Base-by-base conservation (phyloP, 345 rosid species). In the Turritis glabra region DNA sequence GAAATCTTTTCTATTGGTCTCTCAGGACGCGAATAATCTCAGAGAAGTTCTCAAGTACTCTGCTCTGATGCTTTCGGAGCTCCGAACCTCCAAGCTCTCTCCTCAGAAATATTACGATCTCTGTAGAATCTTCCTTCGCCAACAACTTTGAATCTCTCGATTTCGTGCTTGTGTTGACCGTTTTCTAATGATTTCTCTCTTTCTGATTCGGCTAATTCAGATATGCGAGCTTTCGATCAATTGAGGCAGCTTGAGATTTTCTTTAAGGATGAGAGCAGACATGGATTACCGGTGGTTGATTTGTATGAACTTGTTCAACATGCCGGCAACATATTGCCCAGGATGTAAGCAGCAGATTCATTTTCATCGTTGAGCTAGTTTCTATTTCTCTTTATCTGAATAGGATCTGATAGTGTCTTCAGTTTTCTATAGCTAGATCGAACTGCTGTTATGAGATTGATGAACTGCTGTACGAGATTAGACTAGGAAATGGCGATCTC, bases 271-370 rank as follows among this genome's bases (percentile, higher is more conserved):
- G 98, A 90, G 55, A 76, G 88, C 27, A 81, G 89, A 68, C 96
- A 88, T 56, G 97, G 96, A 23, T 88, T 88, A 37, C 89, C 93
- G 0, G 79, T 93, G 15, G 79, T 84, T 32, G 98, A 93, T 83
- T 80, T 90, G 66, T 93, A 93, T 61, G 92, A 93, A 82, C 96
- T 93, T 68, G 97, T 93, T 74, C 98, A 93, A 77, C 96, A 93
- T 71, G 98, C 98, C 50, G 97, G 97, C 25, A 93, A 93, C 82
- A 86, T 93, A 32, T 84, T 93, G 72, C 98, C 98, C 66, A 82
- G 96, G 76, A 79, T 85, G 98, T 93, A 80, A 84, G 96, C 69
- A 29, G 21, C 18, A 0, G 15, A 50, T 75, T 43, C 25, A 3
- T 26, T 19, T 66, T 66, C 18, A 40, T 51, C 46, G 15, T 21